These are phyloP conservation scores for Penicillium diatomitis DNA, from an alignment of 495 filamentous ascomycete species.

Conservation along the genomic window DNA sequence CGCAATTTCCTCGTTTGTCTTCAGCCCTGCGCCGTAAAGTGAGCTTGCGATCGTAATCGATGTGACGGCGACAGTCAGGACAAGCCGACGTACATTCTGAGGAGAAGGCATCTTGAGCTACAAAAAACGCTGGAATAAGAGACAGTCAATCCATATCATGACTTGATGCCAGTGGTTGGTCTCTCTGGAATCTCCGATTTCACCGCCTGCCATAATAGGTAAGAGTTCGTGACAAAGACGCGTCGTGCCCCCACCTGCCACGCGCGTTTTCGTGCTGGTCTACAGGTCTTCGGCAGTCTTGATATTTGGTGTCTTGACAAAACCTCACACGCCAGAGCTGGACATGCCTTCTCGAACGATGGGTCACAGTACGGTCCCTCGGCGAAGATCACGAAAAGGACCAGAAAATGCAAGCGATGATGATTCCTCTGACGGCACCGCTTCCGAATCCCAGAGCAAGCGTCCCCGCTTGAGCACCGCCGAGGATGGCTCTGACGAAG, in stretches of 20 bases:
- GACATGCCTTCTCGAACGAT: conserved; percentile 21
- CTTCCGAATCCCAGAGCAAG: conserved; percentile 23
- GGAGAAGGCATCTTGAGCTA: conserved; percentile 16
- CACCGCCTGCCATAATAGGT: conserved; percentile 20
- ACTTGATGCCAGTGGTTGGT: too few relatives aligned
- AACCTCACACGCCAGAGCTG: too few relatives aligned
- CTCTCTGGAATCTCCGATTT: conserved; percentile 2
- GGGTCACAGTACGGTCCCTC: conserved; percentile 13
- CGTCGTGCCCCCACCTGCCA: conserved; percentile 13
- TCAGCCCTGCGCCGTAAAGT: conserved; percentile 46
- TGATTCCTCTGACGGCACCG: conserved; percentile 6
- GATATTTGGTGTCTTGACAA: too few relatives aligned
- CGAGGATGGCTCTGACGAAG: conserved; percentile 1
- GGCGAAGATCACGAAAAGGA: conserved; percentile 22
- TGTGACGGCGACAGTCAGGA: conserved; percentile 38
- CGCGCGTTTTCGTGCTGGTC: neutral
- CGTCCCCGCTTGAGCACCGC: conserved; percentile 21
- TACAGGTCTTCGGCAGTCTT: too few relatives aligned
- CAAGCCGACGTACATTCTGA: conserved; percentile 25
- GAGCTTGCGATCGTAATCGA: conserved; percentile 43
- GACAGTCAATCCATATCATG: too few relatives aligned
- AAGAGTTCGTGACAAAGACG: conserved; percentile 15
- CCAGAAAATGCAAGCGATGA: conserved; percentile 19
- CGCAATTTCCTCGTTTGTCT: conserved; percentile 36
- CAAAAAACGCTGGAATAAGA: neutral